Percentiles rank a stretch among this genome's conserved stretches.
These are phyloP conservation scores for Oryza meridionalis DNA, from an alignment of 176 grass and related monocot species.

Conservation along the genomic window DNA sequence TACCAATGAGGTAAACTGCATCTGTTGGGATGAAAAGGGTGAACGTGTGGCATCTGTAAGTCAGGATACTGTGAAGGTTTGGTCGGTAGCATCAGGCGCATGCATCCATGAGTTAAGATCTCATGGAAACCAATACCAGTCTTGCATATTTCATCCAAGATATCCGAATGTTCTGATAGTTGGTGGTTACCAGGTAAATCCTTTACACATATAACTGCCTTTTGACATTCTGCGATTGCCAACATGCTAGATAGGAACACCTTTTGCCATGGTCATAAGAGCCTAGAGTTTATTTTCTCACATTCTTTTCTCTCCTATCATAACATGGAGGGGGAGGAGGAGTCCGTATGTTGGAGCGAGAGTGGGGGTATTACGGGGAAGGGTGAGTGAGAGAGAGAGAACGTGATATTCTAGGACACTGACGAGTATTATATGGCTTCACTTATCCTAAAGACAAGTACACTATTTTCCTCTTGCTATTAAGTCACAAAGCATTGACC, in stretches of 20 bases:
- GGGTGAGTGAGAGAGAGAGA: background rate
- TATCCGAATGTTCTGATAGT: constrained; percentile 74
- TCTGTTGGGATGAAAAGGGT: constrained; percentile 94
- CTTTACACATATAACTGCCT: background rate
- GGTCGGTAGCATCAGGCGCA: constrained; percentile 60
- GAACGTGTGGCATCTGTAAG: constrained; percentile 81
- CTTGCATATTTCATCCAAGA: constrained; percentile 90
- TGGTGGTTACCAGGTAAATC: constrained; percentile 87
- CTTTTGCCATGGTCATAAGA: background rate
- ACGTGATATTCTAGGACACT: background rate
- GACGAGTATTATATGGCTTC: background rate
- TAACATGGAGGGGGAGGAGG: background rate
- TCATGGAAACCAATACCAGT: constrained; percentile 82
- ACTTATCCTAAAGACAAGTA: background rate
- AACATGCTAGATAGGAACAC: background rate
- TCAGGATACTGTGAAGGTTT: constrained; percentile 87
- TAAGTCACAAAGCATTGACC: background rate
- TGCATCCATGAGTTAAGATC: constrained; percentile 79
- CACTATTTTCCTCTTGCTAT: background rate
- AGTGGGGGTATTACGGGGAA: background rate
- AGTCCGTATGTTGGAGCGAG: background rate
- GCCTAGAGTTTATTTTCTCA: background rate
- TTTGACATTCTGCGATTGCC: background rate
- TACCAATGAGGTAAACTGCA: constrained; percentile 59
- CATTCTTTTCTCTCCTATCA: background rate